A percentile compares a stretch with the other conserved stretches of the same genome.
Conservation (phyloP, 495 filamentous ascomycete genomes). For the Lophium mytilinum region DNA sequence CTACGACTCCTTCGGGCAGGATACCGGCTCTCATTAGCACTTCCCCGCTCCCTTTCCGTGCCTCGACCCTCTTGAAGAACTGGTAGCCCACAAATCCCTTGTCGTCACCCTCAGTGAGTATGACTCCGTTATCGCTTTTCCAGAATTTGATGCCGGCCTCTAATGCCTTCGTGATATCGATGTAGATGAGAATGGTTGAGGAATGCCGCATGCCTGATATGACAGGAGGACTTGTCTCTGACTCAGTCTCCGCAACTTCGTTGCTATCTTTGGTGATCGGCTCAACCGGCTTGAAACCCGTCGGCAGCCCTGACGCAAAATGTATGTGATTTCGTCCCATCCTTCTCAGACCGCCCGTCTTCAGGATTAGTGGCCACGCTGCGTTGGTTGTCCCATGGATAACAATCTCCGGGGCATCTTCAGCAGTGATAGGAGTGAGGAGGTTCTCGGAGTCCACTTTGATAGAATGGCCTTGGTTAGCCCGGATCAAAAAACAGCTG, state of each 20-base stretch:
- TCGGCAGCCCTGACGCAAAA: slow-evolving; percentile 62
- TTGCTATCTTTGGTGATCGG: slow-evolving; percentile 21
- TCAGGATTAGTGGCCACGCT: slow-evolving; percentile 64
- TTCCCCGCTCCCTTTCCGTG: slow-evolving; percentile 18
- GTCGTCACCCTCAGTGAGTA: slow-evolving; percentile 32
- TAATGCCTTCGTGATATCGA: slow-evolving; percentile 62
- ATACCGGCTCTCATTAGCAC: slow-evolving; percentile 31
- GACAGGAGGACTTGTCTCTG: slow-evolving; percentile 38
- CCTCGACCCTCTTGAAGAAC: slow-evolving; percentile 34
- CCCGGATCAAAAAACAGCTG: slow-evolving; percentile 76
- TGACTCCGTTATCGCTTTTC: slow-evolving; percentile 73
- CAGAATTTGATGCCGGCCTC: slow-evolving; percentile 68
- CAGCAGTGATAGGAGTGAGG: slow-evolving; percentile 54
- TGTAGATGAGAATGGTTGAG: slow-evolving; percentile 69
- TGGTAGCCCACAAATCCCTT: slow-evolving; percentile 27
- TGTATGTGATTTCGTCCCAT: slow-evolving; percentile 87
- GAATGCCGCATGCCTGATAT: slow-evolving; percentile 80
- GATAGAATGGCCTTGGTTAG: slow-evolving; percentile 84
- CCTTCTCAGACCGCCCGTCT: slow-evolving; percentile 61
- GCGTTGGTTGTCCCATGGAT: slow-evolving; percentile 83
- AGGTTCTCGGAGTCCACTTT: slow-evolving; percentile 59
- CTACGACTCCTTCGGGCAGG: slow-evolving; percentile 16
- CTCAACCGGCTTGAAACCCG: slow-evolving; percentile 26
- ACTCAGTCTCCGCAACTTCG: not conserved
- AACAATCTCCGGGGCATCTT: slow-evolving; percentile 53